These are phyloP conservation scores for Lepidopterella palustris DNA, from an alignment of 495 filamentous ascomycete genomes.

Conservation along the genomic window DNA sequence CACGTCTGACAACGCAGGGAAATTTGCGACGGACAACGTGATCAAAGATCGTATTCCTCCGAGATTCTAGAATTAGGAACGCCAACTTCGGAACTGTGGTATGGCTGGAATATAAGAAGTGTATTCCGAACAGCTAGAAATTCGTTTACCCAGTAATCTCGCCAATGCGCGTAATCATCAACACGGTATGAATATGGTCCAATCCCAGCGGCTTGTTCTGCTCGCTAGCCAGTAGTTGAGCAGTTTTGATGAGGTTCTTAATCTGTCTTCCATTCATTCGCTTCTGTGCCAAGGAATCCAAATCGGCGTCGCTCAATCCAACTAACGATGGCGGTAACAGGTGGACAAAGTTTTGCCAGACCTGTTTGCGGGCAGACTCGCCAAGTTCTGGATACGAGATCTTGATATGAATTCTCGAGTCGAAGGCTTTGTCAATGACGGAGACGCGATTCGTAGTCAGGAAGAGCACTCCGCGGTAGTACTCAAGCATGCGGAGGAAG, in stretches of 20 bases:
- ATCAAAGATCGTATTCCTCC: too few relatives aligned
- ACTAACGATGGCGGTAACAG: constrained; percentile 16
- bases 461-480: constrained; percentile 50
- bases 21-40: too few relatives aligned
- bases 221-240: constrained; percentile 47
- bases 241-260: constrained; percentile 56
- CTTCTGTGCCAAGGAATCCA: constrained; percentile 38
- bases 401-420: constrained; percentile 37
- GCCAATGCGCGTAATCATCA: constrained; percentile 28
- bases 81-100: too few relatives aligned
- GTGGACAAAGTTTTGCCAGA: constrained; percentile 42
- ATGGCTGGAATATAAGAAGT: too few relatives aligned
- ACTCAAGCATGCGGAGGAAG: constrained; percentile 47
- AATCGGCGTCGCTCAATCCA: constrained; percentile 34
- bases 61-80: too few relatives aligned
- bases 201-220: constrained; percentile 62
- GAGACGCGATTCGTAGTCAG: constrained; percentile 34
- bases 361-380: constrained; percentile 20
- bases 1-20: too few relatives aligned
- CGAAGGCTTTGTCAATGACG: constrained; percentile 35
- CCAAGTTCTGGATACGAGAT: constrained; percentile 36
- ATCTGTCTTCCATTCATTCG: constrained; percentile 57
- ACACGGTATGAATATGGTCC: constrained; percentile 55
- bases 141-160: too few relatives aligned
- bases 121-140: too few relatives aligned